A percentile compares a stretch with the other conserved stretches of the same genome.
Evolutionary conservation across 768 basidiomycete genomes (phyloP).

Genomic region (Lactarius deliciosus): DNA sequence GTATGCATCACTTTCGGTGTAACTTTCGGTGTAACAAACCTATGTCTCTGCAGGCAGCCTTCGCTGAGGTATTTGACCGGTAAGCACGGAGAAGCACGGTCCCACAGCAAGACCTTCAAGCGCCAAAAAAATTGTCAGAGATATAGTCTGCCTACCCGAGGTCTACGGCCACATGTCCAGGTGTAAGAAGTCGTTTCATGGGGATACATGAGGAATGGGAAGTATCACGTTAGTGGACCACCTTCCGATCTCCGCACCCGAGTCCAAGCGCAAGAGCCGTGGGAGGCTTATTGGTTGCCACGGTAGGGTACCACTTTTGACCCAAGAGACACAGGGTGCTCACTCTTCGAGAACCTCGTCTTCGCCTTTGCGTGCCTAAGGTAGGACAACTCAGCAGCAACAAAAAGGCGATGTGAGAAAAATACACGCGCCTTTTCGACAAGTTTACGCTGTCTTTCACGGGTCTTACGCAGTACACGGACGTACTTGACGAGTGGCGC

Average conservation of each 20-base stretch:
- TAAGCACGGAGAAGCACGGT: conserved; percentile 5
- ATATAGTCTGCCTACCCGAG: not conserved
- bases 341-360: conserved; percentile 63
- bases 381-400: conserved; percentile 6
- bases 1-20: not conserved
- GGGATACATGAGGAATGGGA: conserved; percentile 1
- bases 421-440: conserved; percentile 63
- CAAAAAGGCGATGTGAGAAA: not conserved
- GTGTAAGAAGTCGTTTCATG: not conserved
- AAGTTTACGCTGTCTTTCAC: conserved; percentile 69
- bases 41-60: not conserved
- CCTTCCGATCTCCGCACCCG: conserved; percentile 6
- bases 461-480: conserved; percentile 74
- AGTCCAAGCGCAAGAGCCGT: not conserved
- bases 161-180: not conserved
- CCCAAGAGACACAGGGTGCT: not conserved
- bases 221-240: conserved; percentile 4
- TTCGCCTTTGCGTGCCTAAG: conserved; percentile 67
- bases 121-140: not conserved
- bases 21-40: not conserved
- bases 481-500: conserved; percentile 82
- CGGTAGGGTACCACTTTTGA: not conserved
- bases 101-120: not conserved
- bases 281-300: not conserved
- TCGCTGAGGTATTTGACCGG: conserved; percentile 12